These are phyloP conservation scores for Novymonas esmeraldas DNA, from an alignment of 208 protist genomes.

Conservation along the genomic window DNA sequence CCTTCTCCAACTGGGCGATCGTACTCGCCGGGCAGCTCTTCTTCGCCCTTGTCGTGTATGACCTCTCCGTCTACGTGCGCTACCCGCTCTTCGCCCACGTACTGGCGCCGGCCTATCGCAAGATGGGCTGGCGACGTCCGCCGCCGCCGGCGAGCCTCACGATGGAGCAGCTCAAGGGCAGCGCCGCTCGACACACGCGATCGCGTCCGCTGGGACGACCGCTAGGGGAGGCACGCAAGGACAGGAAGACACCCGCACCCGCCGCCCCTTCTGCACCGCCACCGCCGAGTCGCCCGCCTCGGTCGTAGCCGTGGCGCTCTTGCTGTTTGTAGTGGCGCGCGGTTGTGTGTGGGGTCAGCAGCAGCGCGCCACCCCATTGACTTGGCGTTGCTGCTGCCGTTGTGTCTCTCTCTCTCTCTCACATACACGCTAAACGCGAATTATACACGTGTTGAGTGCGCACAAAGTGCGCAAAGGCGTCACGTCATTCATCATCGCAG, in stretches of 20 bases:
- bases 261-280: no score
- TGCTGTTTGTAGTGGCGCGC: no score
- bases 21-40: conserved; percentile 64
- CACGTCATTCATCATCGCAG: no score
- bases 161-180: conserved; percentile 50
- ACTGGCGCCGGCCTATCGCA: conserved; percentile 67
- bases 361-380: no score
- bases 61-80: conserved; percentile 77
- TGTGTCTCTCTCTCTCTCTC: no score
- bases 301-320: no score
- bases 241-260: conserved; percentile 21
- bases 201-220: conserved; percentile 60
- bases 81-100: conserved; percentile 76
- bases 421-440: no score
- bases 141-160: conserved; percentile 32
- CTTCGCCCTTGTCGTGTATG: conserved; percentile 72
- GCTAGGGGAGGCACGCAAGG: conserved; percentile 38
- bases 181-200: conserved; percentile 26
- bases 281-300: no score
- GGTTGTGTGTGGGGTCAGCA: no score
- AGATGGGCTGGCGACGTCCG: conserved; percentile 41
- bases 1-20: conserved; percentile 61
- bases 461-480: no score
- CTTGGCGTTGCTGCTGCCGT: no score
- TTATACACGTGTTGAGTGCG: no score